A percentile compares a stretch with the other conserved stretches of the same genome.
These are phyloP conservation scores for Trichoderma gracile DNA, from an alignment of 2,329 filamentous ascomycete genomes.

Conservation along the genomic window DNA sequence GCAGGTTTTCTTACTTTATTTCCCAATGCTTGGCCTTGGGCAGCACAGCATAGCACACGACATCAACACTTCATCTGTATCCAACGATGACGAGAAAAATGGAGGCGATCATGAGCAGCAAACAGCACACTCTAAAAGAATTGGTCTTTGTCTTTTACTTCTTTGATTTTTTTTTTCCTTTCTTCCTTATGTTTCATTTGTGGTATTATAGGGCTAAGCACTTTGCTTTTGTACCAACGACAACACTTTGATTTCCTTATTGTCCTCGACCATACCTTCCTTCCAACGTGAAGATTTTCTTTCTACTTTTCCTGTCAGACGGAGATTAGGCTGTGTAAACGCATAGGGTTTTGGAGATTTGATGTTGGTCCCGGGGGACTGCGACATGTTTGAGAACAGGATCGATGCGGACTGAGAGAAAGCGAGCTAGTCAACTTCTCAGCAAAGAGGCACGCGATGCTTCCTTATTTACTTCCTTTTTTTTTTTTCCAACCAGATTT, in stretches of 20 bases:
- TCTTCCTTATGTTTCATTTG: conserved; percentile 35
- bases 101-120: conserved; percentile 35
- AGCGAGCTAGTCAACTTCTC: conserved; percentile 8
- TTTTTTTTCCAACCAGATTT: conserved; percentile 22
- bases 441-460: conserved; percentile 4
- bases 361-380: neutral
- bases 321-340: neutral
- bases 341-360: conserved; percentile 20
- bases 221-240: conserved; percentile 22
- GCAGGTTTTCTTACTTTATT: conserved; percentile 17
- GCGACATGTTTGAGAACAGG: neutral
- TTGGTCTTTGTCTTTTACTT: conserved; percentile 29
- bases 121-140: conserved; percentile 33
- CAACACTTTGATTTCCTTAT: conserved; percentile 22
- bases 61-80: conserved; percentile 28
- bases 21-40: conserved; percentile 21
- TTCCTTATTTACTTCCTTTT: conserved; percentile 4
- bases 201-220: conserved; percentile 32
- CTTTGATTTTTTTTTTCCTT: too few species aligned
- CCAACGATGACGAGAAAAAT: conserved; percentile 36
- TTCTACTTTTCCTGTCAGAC: neutral
- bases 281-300: conserved; percentile 23
- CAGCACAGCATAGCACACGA: conserved; percentile 33
- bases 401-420: conserved; percentile 3
- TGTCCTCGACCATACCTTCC: conserved; percentile 18